These are phyloP conservation scores for Fusarium sp. DNA, from an alignment of 2,329 filamentous ascomycete genomes.

Conservation along the genomic window DNA sequence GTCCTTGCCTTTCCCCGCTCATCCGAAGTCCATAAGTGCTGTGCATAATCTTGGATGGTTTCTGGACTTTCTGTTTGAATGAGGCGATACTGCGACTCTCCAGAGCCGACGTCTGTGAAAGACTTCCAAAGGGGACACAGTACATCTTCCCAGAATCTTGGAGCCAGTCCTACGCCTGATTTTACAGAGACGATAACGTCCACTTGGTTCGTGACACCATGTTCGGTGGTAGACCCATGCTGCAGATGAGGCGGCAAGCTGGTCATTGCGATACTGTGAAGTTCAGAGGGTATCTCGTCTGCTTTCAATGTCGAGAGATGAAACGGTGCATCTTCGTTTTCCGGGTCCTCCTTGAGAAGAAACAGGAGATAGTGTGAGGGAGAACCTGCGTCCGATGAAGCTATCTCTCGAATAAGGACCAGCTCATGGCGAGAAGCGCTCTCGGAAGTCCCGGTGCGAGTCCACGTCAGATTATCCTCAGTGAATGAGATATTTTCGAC, in stretches of 20 bases:
- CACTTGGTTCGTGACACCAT: conserved; percentile 52
- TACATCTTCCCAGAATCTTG: conserved; percentile 66
- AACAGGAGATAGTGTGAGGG: conserved; percentile 53
- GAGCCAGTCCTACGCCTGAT: conserved; percentile 73
- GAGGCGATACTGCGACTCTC: conserved; percentile 50
- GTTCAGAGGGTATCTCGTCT: conserved; percentile 53
- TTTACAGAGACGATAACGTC: conserved; percentile 76
- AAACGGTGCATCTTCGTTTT: conserved; percentile 47
- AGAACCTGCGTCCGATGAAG: background rate
- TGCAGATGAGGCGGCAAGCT: conserved; percentile 57
- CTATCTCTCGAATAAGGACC: conserved; percentile 46
- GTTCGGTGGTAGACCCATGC: conserved; percentile 35
- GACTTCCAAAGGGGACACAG: conserved; percentile 68
- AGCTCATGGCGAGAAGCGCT: conserved; percentile 46
- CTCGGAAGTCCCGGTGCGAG: conserved; percentile 23
- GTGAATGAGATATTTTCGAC: conserved; percentile 43
- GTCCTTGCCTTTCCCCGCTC: conserved; percentile 58
- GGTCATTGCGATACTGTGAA: conserved; percentile 54
- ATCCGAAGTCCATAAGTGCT: conserved; percentile 52
- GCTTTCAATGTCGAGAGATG: conserved; percentile 49
- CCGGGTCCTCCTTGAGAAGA: conserved; percentile 55
- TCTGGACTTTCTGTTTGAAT: conserved; percentile 73
- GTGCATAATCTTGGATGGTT: conserved; percentile 75
- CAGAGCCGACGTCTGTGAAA: conserved; percentile 48
- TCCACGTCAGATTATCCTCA: conserved; percentile 50